A percentile compares a stretch with the other conserved stretches of the same genome.
These are phyloP conservation scores for Xylaria sp. DNA, from an alignment of 2,329 filamentous ascomycete genomes.

Conservation along the genomic window DNA sequence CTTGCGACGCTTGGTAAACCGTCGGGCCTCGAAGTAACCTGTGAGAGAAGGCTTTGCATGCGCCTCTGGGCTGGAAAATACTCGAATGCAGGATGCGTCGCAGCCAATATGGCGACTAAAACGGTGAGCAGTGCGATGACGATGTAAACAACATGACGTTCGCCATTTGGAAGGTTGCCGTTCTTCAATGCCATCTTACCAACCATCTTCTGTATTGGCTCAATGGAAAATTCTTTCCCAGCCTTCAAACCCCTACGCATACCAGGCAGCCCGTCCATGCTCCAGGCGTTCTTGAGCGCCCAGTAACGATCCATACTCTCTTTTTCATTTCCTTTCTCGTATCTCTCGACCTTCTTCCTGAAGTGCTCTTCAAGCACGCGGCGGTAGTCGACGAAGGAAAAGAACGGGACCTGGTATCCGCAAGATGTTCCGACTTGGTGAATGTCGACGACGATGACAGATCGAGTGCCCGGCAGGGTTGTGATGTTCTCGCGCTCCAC, in stretches of 20 bases:
- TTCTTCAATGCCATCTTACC: slow-evolving; percentile 50
- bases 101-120: slow-evolving; percentile 42
- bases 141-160: slow-evolving; percentile 35
- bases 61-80: slow-evolving; percentile 42
- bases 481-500: slow-evolving; percentile 47
- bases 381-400: slow-evolving; percentile 53
- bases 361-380: slow-evolving; percentile 51
- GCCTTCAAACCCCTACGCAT: slow-evolving; percentile 51
- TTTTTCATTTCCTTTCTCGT: slow-evolving; percentile 49
- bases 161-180: slow-evolving; percentile 18
- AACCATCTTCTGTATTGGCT: slow-evolving; percentile 55
- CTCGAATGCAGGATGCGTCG: slow-evolving; percentile 46
- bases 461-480: slow-evolving; percentile 48
- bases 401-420: slow-evolving; percentile 55
- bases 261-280: slow-evolving; percentile 54
- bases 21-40: slow-evolving; percentile 32
- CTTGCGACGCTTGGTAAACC: slow-evolving; percentile 29
- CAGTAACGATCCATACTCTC: slow-evolving; percentile 56
- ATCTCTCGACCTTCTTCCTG: slow-evolving; percentile 49
- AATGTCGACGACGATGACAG: slow-evolving; percentile 53
- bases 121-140: slow-evolving; percentile 33
- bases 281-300: slow-evolving; percentile 55
- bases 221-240: slow-evolving; percentile 48
- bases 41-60: slow-evolving; percentile 41
- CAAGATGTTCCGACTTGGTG: slow-evolving; percentile 56